phyloP scores from a whole-genome alignment of 2,329 filamentous ascomycete species.

The Epicoccum sorghinum region DNA sequence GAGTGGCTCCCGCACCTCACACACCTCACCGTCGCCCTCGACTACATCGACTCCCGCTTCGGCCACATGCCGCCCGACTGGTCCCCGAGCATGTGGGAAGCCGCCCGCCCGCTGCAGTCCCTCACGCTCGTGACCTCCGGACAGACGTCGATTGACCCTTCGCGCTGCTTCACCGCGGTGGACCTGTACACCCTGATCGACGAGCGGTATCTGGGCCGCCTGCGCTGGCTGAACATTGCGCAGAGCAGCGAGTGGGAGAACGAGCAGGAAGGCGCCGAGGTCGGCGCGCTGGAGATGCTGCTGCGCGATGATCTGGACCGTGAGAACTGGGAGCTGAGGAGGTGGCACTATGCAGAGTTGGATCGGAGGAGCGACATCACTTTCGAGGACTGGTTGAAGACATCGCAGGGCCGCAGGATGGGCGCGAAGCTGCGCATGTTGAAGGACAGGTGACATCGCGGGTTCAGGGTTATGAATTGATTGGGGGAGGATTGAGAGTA shows the following conservation, averaged over 20 bases:
- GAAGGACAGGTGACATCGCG: conserved; percentile 25
- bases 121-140: conserved; percentile 51
- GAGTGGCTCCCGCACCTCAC: conserved; percentile 49
- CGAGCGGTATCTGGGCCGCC: conserved; percentile 47
- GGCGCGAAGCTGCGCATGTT: conserved; percentile 29
- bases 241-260: conserved; percentile 49
- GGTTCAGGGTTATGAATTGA: conserved; percentile 16
- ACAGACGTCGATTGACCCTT: conserved; percentile 34
- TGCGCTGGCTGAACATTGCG: conserved; percentile 48
- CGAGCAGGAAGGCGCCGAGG: conserved; percentile 40
- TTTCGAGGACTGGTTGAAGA: conserved; percentile 36
- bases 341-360: conserved; percentile 42
- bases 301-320: conserved; percentile 46
- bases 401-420: conserved; percentile 30
- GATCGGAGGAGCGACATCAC: conserved; percentile 7
- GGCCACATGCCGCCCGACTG: conserved; percentile 32
- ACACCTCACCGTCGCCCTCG: conserved; percentile 52
- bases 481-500: background rate
- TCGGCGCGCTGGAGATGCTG: conserved; percentile 48
- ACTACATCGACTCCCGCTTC: conserved; percentile 55
- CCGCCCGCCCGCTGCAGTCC: conserved; percentile 42
- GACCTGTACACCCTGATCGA: conserved; percentile 52
- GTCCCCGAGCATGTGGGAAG: conserved; percentile 17
- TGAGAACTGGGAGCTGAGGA: conserved; percentile 45
- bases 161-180: conserved; percentile 49